Base-by-base conservation (phyloP, 169 alveolate species). In the Plasmodium cynomolgi region DNA sequence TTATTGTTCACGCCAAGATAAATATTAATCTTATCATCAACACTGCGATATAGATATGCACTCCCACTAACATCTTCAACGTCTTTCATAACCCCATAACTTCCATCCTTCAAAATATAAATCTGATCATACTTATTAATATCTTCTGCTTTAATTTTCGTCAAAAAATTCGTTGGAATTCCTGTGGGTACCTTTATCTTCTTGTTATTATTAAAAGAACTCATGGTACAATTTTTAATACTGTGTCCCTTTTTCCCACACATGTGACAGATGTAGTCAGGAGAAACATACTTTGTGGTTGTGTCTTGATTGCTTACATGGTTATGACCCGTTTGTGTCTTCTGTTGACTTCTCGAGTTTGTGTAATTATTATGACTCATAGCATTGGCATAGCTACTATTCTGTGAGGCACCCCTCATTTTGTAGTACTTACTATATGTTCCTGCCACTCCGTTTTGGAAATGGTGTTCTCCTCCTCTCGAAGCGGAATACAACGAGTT, bases 131-230 rank as follows among this genome's bases (percentile, higher is more conserved):
- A 97, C 91, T 96, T 97, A 90, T 82, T 88, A 56, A 95, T 97
- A 79, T 97, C 98, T 50, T 96, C 97, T 72, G 95, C 84, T 80
- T 88, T 93, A 56, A 97, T 97, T 31, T 97, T 95, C 26, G 96
- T 94, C 1, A 97, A 75, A 80, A 97, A 97, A 83, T 97, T 97
- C n/a, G 96, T 95, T 0, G 98, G 98, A 5, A 97, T 97, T 39
- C 98, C 98, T n/a, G 98, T 97, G 8, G 98, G 97, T 4, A 97
- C 96, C 44, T 98, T 92, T 56, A 97, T 97, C 82, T 97, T 97
- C 83, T 97, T 97, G 62, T 97, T 96, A 39, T 96, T 86, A 56
- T 97, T 97, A 58, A 97, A 98, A 20, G 96, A 96, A 17, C 93
- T 95, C 77, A 91, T 93, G 7, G 96, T 88, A 79, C 98, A 97